phyloP scores from a whole-genome alignment of 1,284 basidiomycete species.

The Heliocybe sulcata region DNA sequence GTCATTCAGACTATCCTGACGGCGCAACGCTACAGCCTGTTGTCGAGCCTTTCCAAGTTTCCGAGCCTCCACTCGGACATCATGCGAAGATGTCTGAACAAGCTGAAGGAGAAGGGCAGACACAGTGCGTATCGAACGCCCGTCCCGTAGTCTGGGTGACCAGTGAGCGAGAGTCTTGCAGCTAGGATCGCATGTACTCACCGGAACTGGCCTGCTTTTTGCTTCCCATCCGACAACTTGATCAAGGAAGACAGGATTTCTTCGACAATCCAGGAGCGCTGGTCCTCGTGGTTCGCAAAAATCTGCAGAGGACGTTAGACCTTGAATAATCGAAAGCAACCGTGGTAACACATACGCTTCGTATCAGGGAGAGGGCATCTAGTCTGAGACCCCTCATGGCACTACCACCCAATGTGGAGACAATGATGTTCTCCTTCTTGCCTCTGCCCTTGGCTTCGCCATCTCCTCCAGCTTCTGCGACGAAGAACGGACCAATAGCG shows the following conservation, averaged over 20 bases:
- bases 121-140: conserved; percentile 84
- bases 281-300: conserved; percentile 85
- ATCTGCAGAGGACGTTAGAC: conserved; percentile 39
- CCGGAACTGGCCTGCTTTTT: conserved; percentile 83
- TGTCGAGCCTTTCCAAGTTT: conserved; percentile 56
- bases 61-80: conserved; percentile 58
- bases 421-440: conserved; percentile 48
- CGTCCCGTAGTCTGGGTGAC: conserved; percentile 59
- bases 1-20: conserved; percentile 50
- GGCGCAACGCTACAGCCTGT: conserved; percentile 48
- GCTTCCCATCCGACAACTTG: conserved; percentile 84
- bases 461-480: conserved; percentile 54
- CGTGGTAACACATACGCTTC: conserved; percentile 54
- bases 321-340: conserved; percentile 3
- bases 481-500: conserved; percentile 89
- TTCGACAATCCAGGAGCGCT: conserved; percentile 93
- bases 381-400: conserved; percentile 78
- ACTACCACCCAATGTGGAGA: conserved; percentile 59
- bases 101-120: conserved; percentile 91
- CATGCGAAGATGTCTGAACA: conserved; percentile 89
- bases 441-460: conserved; percentile 45
- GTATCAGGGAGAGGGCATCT: conserved; percentile 76
- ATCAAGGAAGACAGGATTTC: conserved; percentile 88
- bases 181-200: conserved; percentile 24
- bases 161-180: conserved; percentile 1